A percentile compares a stretch with the other conserved stretches of the same genome.
Evolutionary conservation across 164 flowering plant genomes (phyloP).

Genomic region (Umbellularia californica): DNA sequence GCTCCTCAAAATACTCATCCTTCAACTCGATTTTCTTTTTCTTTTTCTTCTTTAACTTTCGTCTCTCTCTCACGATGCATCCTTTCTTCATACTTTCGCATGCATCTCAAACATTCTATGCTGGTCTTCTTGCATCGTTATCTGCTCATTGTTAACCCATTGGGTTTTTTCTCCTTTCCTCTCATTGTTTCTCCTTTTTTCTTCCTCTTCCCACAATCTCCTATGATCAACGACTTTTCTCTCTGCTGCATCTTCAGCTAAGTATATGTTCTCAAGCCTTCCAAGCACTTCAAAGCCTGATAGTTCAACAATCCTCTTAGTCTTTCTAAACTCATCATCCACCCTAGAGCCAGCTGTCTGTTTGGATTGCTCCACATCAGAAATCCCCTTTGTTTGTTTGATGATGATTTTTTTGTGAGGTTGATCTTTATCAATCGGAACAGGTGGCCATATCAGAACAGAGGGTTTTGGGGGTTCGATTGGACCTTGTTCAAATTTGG

Average conservation of each 20-base stretch:
- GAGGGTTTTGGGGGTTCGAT: constrained; percentile 35
- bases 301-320: constrained; percentile 67
- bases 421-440: constrained; percentile 46
- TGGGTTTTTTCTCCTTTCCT: constrained; percentile 44
- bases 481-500: no score
- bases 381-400: constrained; percentile 63
- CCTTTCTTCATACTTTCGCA: constrained; percentile 50
- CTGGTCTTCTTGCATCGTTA: constrained; percentile 42
- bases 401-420: constrained; percentile 65
- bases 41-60: constrained; percentile 57
- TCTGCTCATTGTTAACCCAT: constrained; percentile 40
- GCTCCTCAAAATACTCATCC: constrained; percentile 56
- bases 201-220: constrained; percentile 65
- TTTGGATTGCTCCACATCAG: constrained; percentile 41
- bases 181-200: constrained; percentile 37
- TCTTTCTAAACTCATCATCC: constrained; percentile 47
- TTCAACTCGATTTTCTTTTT: constrained; percentile 38
- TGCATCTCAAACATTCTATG: constrained; percentile 40
- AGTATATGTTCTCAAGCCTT: constrained; percentile 33
- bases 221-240: constrained; percentile 41
- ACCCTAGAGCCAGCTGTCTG: constrained; percentile 39
- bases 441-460: constrained; percentile 54
- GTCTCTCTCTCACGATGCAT: constrained; percentile 55
- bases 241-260: constrained; percentile 27
- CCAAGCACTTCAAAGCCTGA: constrained; percentile 42